Evolutionary conservation across 2,329 filamentous ascomycete species (phyloP), one percentile per base, ranked within the genome.

Genomic region (Zalaria obscura): DNA sequence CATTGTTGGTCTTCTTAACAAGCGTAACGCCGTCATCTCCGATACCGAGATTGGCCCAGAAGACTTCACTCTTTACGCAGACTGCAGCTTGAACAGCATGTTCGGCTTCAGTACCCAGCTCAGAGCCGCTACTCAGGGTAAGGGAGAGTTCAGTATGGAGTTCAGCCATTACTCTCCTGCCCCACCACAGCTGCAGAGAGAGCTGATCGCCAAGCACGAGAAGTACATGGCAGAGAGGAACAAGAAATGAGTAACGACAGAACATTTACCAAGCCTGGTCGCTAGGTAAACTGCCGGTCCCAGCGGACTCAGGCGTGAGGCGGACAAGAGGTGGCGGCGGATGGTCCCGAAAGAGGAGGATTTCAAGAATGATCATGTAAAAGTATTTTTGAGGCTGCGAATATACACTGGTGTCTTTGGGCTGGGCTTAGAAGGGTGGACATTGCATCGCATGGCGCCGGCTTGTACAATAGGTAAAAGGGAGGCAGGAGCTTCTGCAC

Each of bases 101-200:
- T 98, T 98, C 61, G 91, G 91, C 48, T 96, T 98, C 68, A 88
- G 80, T 55, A 84, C 80, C 35, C 84, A 94, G 64, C 66, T 98
- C 51, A 76, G 91, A 53, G 91, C 91, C 9, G 84, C 88, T 25
- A 96, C 88, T 2, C 91, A 98, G 68, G 91, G 91, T 47, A 98
- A 98, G 73, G 91, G 91, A 55, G 91, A 98, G 68, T 98, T 95
- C 59, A 83, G 76, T 55, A 96, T 98, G 91, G 91, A 98, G 66
- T 98, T 98, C 57, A 91, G 83, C 63, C 91, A 96, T 67, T 98
- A 98, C 56, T 78, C 83, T 40, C 72, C 86, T 40, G 86, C 91
- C 45, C 83, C 88, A 38, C 76, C 78, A 54, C 88, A 96, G 59
- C 61, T 96, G 61, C 91, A 98, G 81, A 82, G 75, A 62, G 79